Evolutionary conservation across 2,329 filamentous ascomycete species (phyloP).

Genomic region (Epichloe hybrida): DNA sequence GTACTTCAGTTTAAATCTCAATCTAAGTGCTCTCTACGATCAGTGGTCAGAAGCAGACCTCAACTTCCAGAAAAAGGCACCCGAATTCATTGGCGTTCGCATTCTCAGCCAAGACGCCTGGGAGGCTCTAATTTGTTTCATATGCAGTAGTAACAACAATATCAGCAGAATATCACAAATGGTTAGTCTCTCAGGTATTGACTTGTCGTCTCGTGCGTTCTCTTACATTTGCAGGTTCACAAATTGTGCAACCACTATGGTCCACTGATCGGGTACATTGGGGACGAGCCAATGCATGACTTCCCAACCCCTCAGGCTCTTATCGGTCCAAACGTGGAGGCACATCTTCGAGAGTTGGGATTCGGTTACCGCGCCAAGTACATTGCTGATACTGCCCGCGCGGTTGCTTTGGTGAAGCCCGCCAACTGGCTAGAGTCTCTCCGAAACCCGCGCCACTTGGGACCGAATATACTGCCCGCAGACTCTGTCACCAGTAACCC

Average conservation of each 20-base stretch:
- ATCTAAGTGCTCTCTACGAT: constrained; percentile 62
- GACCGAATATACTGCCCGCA: constrained; percentile 29
- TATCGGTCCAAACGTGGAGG: constrained; percentile 62
- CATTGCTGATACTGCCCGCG: constrained; percentile 70
- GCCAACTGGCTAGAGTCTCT: constrained; percentile 64
- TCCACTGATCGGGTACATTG: constrained; percentile 56
- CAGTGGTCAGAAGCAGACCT: constrained; percentile 77
- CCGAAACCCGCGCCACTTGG: constrained; percentile 60
- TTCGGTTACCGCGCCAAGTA: constrained; percentile 95
- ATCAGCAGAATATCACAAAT: constrained; percentile 91
- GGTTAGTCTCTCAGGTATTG: constrained; percentile 33
- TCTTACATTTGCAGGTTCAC: constrained; percentile 40
- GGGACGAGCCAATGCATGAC: constrained; percentile 64
- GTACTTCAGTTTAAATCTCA: constrained; percentile 77
- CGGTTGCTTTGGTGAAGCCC: constrained; percentile 54
- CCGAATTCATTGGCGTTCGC: constrained; percentile 77
- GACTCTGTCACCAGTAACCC: constrained; percentile 16
- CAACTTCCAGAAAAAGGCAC: constrained; percentile 81
- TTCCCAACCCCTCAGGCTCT: constrained; percentile 69
- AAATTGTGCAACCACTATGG: constrained; percentile 86
- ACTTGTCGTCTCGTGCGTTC: too few species aligned
- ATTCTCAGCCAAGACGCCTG: constrained; percentile 92
- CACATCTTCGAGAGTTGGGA: constrained; percentile 65
- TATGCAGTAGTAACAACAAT: constrained; percentile 98
- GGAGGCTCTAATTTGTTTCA: constrained; percentile 88